Evolutionary conservation across 2,329 filamentous ascomycete species (phyloP), one percentile per base, ranked within the genome.

Genomic region (Grosmannia penicillata): DNA sequence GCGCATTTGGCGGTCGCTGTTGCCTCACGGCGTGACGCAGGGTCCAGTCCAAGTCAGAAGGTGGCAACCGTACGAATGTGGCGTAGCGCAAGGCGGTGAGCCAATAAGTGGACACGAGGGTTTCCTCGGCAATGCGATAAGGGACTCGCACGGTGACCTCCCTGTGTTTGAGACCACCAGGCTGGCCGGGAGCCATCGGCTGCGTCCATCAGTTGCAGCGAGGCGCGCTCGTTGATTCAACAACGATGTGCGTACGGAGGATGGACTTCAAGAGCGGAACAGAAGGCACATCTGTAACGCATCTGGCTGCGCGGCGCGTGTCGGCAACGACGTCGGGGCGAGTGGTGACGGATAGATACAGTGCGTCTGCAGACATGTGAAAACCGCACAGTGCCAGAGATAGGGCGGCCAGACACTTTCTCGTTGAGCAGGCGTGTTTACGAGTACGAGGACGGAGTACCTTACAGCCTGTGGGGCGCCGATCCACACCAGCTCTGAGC

Each of bases 81-180:
- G 50, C 6, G 50, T 53, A 52, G 53, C 45, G 50, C 45, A 5
- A 15, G 36, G 36, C 35, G 27, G 33, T 38, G 40, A 40, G 39
- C 46, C 49, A 52, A 50, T 53, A 37, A 40, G 40, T 41, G 47
- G 40, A 45, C 47, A 45, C 42, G 37, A 39, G 43, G 40, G 48
- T 51, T 50, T 42, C 50, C 51, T 51, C 40, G 49, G 47, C 47
- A 47, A 52, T 51, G 45, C 49, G 49, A 51, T 45, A 48, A 46
- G 41, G 7, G 17, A 34, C 29, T 43, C 40, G 46, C 44, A 47
- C 45, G 27, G 45, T 45, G n/a, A n/a, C n/a, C n/a, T n/a, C n/a
- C n/a, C n/a, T n/a, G 40, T 10, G 11, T 27, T 15, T n/a, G n/a
- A n/a, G 28, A 18, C 10, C 8, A 27, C 23, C 23, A n/a, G 19